Base-by-base conservation (phyloP, 2,329 filamentous ascomycete species). In the Curvularia hawaiiensis region DNA sequence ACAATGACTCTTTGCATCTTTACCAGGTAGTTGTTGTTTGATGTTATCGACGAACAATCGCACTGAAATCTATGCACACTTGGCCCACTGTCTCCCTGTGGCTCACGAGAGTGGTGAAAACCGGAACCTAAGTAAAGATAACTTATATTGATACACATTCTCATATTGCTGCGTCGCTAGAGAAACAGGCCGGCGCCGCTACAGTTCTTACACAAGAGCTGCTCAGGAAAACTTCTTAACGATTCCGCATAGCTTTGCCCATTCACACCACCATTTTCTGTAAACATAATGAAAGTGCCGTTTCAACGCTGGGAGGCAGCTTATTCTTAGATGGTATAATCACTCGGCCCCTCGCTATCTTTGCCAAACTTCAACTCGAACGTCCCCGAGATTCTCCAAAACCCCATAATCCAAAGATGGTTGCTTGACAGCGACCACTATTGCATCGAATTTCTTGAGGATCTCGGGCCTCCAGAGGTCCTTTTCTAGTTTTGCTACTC, bases 351-450 rank as follows among this genome's bases (percentile, higher is more conserved):
- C 22, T 7, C 20, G 12, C 31, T 24, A 35, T 24, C 22, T 48
- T 38, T 52, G 44, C 54, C 54, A 56, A 5, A 43, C 12, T 35
- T 58, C 44, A 26, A 58, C 12, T 14, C 45, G 50, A 1, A 77
- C 73, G 5, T 62, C 71, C 16, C 39, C 16, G 14, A 82, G 62
- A 39, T 64, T 57, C 4, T 77, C 65, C 14, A 82, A 58, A 0
- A 82, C 59, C 2, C 31, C 63, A 60, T 79, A 79, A 52, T 83
- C 76, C 12, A 83, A 67, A 0, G 77, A 76, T 2, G 69, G 63
- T 57, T 83, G 81, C 30, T 75, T 75, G 48, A 80, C 76, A 0
- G 79, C 73, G 8, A 83, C 75, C 2, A 82, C 72, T 22, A 83
- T 68, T 61, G 79, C 74, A 60, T 80, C 73, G 51, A 83, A 83